phyloP scores from a whole-genome alignment of 176 grass and related monocot genomes.

The Calamus simplicifolius region DNA sequence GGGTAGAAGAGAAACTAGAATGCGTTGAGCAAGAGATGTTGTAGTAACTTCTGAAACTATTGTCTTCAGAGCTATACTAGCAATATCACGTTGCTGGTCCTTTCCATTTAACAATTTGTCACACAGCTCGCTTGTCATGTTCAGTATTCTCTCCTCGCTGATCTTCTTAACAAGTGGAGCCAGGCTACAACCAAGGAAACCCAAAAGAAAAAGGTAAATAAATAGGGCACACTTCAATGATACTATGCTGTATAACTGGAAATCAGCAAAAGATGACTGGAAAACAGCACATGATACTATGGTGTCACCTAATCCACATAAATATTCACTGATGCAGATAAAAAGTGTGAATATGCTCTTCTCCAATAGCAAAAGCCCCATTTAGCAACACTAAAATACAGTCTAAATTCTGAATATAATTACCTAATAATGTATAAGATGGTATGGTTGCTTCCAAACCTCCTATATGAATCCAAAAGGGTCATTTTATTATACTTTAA shows the following conservation, averaged over 20 bases:
- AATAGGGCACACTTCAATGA: not conserved
- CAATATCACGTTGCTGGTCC: conserved; percentile 92
- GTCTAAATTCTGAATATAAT: too few species aligned
- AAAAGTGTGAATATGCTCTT: too few species aligned
- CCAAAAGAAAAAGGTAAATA: not conserved
- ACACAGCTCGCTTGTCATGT: conserved; percentile 90
- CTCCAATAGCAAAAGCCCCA: too few species aligned
- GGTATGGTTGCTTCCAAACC: too few species aligned
- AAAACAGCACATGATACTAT: too few species aligned
- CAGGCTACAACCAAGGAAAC: conserved; percentile 43
- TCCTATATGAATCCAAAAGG: too few species aligned
- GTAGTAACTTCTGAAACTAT: conserved; percentile 87
- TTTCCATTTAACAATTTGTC: conserved; percentile 96
- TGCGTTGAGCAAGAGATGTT: conserved; percentile 74
- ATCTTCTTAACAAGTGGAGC: conserved; percentile 93
- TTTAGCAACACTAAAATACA: too few species aligned
- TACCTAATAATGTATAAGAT: too few species aligned
- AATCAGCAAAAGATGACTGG: not conserved
- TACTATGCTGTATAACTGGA: not conserved
- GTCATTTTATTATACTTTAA: too few species aligned
- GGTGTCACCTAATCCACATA: not conserved
- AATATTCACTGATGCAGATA: too few species aligned
- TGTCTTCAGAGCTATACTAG: conserved; percentile 94
- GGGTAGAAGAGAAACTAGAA: conserved; percentile 66
- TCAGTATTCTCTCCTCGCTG: conserved; percentile 71